A percentile compares a stretch with the other conserved stretches of the same genome.
Evolutionary conservation across 768 basidiomycete species (phyloP).

Genomic region (Royoungia palumana): DNA sequence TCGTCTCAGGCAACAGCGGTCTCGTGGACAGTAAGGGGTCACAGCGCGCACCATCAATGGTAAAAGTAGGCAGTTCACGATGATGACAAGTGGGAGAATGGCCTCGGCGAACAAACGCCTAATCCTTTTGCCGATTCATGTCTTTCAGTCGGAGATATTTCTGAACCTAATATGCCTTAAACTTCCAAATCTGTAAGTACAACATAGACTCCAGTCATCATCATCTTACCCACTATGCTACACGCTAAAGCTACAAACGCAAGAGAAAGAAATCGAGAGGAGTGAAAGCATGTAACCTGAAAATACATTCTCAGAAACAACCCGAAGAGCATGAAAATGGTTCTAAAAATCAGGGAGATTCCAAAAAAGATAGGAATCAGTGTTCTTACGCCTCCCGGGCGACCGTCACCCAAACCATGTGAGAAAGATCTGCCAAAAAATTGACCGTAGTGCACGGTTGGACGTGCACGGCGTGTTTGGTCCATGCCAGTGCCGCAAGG

Average conservation of each 20-base stretch:
- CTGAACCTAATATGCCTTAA: too few relatives aligned
- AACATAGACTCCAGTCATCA: too few relatives aligned
- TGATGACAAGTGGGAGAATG: too few relatives aligned
- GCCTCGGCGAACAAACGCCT: too few relatives aligned
- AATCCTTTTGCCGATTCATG: too few relatives aligned
- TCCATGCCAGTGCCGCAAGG: neutral
- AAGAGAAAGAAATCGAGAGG: slow-evolving; percentile 1
- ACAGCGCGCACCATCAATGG: too few relatives aligned
- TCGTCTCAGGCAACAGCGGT: neutral
- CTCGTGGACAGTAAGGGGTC: neutral
- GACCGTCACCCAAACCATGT: slow-evolving; percentile 44
- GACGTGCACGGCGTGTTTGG: slow-evolving; percentile 1
- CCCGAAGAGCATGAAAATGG: neutral
- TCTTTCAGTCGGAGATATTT: too few relatives aligned
- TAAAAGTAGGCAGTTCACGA: too few relatives aligned
- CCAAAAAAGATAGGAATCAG: neutral
- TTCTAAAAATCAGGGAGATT: neutral
- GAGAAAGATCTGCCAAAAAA: neutral
- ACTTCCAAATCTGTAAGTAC: too few relatives aligned
- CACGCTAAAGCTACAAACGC: slow-evolving; percentile 4
- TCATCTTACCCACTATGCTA: too few relatives aligned
- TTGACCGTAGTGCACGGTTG: neutral
- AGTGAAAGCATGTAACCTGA: neutral
- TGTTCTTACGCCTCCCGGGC: slow-evolving; percentile 34
- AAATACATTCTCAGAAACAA: too few relatives aligned